Conservation (phyloP, 106 monocot genomes). For the Acorus gramineus region DNA sequence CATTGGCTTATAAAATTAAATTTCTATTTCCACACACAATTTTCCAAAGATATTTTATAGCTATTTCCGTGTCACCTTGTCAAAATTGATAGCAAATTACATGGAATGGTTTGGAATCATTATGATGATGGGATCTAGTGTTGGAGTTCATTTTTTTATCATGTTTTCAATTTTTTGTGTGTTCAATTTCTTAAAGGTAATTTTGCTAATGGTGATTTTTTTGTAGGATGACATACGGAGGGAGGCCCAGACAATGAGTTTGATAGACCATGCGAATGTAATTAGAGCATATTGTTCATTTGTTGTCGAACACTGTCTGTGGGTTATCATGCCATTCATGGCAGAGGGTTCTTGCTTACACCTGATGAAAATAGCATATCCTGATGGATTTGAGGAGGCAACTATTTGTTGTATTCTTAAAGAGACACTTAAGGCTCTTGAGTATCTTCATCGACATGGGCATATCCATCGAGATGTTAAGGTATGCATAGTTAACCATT, state of each 20-base stretch:
- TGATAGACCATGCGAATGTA: constrained; percentile 92
- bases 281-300: constrained; percentile 86
- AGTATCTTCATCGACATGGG: constrained; percentile 91
- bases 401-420: constrained; percentile 75
- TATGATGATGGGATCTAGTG: too few species aligned
- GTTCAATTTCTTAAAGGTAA: neutral
- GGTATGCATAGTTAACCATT: constrained; percentile 26
- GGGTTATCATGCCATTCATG: constrained; percentile 99
- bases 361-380: constrained; percentile 85
- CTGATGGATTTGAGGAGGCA: constrained; percentile 92
- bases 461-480: constrained; percentile 98
- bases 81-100: too few species aligned
- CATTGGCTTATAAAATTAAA: too few species aligned
- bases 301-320: constrained; percentile 76
- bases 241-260: constrained; percentile 94
- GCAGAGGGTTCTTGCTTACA: constrained; percentile 94
- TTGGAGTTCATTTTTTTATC: too few species aligned
- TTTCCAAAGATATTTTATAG: too few species aligned
- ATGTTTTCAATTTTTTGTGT: neutral
- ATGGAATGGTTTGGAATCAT: too few species aligned
- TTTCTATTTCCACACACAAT: too few species aligned
- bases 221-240: constrained; percentile 79
- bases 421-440: constrained; percentile 89
- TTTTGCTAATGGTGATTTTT: neutral
- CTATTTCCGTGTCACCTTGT: too few species aligned